Base-by-base conservation (phyloP, 2,329 filamentous ascomycete genomes). In the Hansfordia pulvinata region DNA sequence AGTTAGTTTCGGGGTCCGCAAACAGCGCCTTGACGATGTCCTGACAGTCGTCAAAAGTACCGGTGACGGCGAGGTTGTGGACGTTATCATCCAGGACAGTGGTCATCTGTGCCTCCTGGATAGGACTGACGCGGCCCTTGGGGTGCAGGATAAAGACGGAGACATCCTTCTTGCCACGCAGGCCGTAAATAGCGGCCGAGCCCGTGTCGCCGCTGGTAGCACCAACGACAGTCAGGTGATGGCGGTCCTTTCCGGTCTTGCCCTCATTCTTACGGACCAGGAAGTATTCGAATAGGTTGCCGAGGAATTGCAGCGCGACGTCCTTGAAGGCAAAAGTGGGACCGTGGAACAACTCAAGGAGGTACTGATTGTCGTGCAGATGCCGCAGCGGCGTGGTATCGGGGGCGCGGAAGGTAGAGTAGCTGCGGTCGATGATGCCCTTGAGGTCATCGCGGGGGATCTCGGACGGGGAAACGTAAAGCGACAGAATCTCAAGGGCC, bases 31-130 rank as follows among this genome's bases (percentile, higher is more conserved):
- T 96, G 49, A 98, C 79, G 30, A 90, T 92, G 53, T 93, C 85
- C 70, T 94, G 88, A 56, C 90, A 96, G 49, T 96, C 85, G 46
- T 96, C 88, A 49, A 96, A 96, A 0, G 84, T 92, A 31, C 88
- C 90, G 26, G 79, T 74, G 9, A 96, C 80, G 28, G 82, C 75
- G 24, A 96, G 60, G 53, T 93, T 93, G 64, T 94, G 84, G 18
- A 96, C 86, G 47, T 96, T 96, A 32, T 69, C 58, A 50, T 96
- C 90, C 20, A 84, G 61, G 16, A 90, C 81, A 0, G 88, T 94
- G 1, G 86, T 94, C 90, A 96, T 96, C 58, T 96, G 90, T 4
- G 82, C 80, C 54, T 96, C 84, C 53, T 96, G 90, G 30, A 96
- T 80, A 10, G 85, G 82, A 49, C 78, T 85, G 35, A 96, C 79